Evolutionary conservation across 371 early-diverging fungal species (phyloP).

Genomic region (Rhizopus arrhizus): DNA sequence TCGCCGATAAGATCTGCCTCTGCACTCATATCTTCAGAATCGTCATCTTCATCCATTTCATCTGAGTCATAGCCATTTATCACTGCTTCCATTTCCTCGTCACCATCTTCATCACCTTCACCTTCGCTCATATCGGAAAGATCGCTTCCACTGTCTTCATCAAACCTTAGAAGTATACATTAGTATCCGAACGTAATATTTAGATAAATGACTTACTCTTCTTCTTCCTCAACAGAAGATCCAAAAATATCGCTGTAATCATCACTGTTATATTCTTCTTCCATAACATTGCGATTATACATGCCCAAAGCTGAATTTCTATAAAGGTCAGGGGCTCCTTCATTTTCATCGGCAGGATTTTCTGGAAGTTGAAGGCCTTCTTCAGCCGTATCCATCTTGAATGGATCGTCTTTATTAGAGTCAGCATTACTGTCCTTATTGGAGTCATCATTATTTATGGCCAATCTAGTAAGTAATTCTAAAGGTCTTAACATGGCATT

Average conservation of each 20-base stretch:
- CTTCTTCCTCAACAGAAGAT: slow-evolving; percentile 62
- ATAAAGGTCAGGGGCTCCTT: slow-evolving; percentile 83
- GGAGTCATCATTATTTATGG: slow-evolving; percentile 77
- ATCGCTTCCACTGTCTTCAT: slow-evolving; percentile 74
- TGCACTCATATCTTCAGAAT: slow-evolving; percentile 44
- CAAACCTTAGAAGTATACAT: slow-evolving; percentile 37
- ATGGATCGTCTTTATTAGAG: slow-evolving; percentile 37
- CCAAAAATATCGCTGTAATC: slow-evolving; percentile 60
- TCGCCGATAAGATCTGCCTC: slow-evolving; percentile 51
- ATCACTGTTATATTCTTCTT: slow-evolving; percentile 49
- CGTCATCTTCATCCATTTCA: slow-evolving; percentile 53
- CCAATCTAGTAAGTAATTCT: slow-evolving; percentile 84
- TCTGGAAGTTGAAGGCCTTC: slow-evolving; percentile 35
- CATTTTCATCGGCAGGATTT: slow-evolving; percentile 26
- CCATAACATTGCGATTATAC: slow-evolving; percentile 64
- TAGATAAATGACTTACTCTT: slow-evolving; percentile 45
- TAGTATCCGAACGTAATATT: slow-evolving; percentile 31
- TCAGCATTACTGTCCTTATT: slow-evolving; percentile 44
- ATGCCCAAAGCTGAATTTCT: slow-evolving; percentile 92
- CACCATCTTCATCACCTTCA: slow-evolving; percentile 64
- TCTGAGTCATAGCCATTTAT: slow-evolving; percentile 63
- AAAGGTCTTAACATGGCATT: slow-evolving; percentile 82
- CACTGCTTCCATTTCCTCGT: slow-evolving; percentile 65
- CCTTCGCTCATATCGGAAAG: slow-evolving; percentile 66
- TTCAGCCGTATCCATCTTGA: slow-evolving; percentile 35